Base-by-base conservation (phyloP, 2,329 filamentous ascomycete species). In the Cytospora chrysosperma region DNA sequence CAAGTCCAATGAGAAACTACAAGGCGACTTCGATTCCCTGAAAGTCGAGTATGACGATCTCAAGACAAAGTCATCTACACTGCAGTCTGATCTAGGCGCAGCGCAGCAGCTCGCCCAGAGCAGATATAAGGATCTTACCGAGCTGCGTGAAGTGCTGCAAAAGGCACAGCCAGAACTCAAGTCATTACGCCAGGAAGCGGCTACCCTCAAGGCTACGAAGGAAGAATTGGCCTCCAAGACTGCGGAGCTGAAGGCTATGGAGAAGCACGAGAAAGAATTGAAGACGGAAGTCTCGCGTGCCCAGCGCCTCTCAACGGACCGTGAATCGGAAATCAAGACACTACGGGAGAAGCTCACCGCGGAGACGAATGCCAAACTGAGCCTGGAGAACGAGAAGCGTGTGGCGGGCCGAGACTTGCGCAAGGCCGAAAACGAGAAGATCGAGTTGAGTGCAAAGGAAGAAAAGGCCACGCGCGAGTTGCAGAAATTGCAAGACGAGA, bases 81-180 rank as follows among this genome's bases (percentile, higher is more conserved):
- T 97, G 21, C 88, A 96, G 71, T 91, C 89, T 0, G 94, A 99
- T 72, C 82, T 98, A 3, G 89, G 88, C 2, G 93, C 93, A 2
- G 90, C 93, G 0, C 88, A 97, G 73, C 88, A 96, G 75, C 83
- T 98, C 15, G 92, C 95, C 0, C 89, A 96, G 65, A 89, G 86
- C 19, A 85, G 95, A 32, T 98, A 93, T 79, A 96, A 93, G 74
- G 93, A 98, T 65, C 79, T 97, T 1, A 88, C 88, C 0, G 91
- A 96, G 30, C 79, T 97, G 53, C 85, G 89, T 24, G 90, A 94
- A 66, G 81, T 93, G 2, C 76, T 97, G 32, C 88, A 93, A 68
- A 96, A 95, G 73, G 85, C 90, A 0, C 93, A 97, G 71, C 90
- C 92, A 0, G 94, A 99, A 75, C 79, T 98, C 27, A 90, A 89